Percentiles rank a stretch among this genome's conserved stretches.
phyloP scores from a whole-genome alignment of 169 alveolate species.

The Plasmodium ovale region DNA sequence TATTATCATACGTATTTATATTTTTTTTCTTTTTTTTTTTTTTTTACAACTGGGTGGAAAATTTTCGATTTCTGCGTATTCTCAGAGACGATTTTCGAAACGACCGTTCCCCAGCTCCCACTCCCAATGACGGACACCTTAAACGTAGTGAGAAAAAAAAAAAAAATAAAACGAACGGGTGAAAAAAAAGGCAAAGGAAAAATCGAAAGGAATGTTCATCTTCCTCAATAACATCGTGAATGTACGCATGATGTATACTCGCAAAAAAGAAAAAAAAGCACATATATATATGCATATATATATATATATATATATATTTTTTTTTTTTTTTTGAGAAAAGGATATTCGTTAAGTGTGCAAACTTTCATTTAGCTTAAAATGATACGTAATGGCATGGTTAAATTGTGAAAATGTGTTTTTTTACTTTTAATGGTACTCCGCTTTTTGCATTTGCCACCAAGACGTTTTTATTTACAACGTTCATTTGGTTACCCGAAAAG shows the following conservation, averaged over 20 bases:
- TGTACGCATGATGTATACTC: no score
- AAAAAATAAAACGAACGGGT: neutral
- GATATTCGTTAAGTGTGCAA: neutral
- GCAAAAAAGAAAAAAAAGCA: neutral
- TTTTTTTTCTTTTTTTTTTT: constrained; percentile 7
- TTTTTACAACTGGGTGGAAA: constrained; percentile 81
- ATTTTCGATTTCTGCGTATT: constrained; percentile 77
- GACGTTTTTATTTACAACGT: constrained; percentile 3
- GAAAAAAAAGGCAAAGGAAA: neutral
- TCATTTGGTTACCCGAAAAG: constrained; percentile 21
- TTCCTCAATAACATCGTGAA: no score
- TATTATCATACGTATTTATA: neutral
- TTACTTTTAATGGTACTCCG: constrained; percentile 30
- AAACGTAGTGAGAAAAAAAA: neutral
- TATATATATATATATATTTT: neutral
- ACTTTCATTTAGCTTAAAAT: no score
- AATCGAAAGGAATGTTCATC: no score
- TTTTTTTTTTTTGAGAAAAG: no score
- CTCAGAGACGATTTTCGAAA: constrained; percentile 86
- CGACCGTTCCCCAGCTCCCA: constrained; percentile 92
- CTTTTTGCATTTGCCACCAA: constrained; percentile 11
- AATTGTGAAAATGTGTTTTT: neutral
- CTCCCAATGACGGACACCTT: constrained; percentile 90
- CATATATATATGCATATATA: constrained; percentile 1
- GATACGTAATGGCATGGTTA: no score